Evolutionary conservation across 1,284 basidiomycete species (phyloP).

Genomic region (Ustilago hordei): DNA sequence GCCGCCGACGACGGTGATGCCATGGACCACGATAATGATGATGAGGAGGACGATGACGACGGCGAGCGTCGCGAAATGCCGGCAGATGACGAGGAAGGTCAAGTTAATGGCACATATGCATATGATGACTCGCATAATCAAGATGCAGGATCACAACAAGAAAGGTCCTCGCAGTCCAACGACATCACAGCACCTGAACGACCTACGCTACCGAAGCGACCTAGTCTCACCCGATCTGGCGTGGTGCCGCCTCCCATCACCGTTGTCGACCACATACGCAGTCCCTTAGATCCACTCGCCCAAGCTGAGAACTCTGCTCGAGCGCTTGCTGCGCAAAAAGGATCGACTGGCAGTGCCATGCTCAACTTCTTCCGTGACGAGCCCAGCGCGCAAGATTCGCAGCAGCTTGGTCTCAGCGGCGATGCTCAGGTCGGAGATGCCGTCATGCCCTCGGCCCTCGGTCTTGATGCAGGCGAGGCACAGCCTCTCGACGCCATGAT

Average conservation of each 20-base stretch:
- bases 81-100: neutral
- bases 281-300: slow-evolving; percentile 34
- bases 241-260: slow-evolving; percentile 53
- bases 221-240: slow-evolving; percentile 55
- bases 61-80: slow-evolving; percentile 10
- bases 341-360: slow-evolving; percentile 41
- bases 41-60: slow-evolving; percentile 19
- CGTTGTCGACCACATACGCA: slow-evolving; percentile 25
- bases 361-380: slow-evolving; percentile 55
- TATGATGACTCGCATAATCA: neutral
- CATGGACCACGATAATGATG: slow-evolving; percentile 23
- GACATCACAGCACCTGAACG: slow-evolving; percentile 12
- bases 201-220: slow-evolving; percentile 53
- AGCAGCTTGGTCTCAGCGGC: slow-evolving; percentile 20
- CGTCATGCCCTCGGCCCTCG: slow-evolving; percentile 46
- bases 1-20: slow-evolving; percentile 21
- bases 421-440: slow-evolving; percentile 37
- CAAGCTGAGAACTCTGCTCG: slow-evolving; percentile 40
- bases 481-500: slow-evolving; percentile 30
- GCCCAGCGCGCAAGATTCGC: slow-evolving; percentile 17
- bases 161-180: neutral
- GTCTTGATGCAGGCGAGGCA: slow-evolving; percentile 37
- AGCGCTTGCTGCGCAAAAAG: slow-evolving; percentile 43
- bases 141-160: neutral
- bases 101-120: neutral